These are phyloP conservation scores for Pseudocercospora pini-densiflorae DNA, from an alignment of 2,329 filamentous ascomycete species.

Conservation along the genomic window DNA sequence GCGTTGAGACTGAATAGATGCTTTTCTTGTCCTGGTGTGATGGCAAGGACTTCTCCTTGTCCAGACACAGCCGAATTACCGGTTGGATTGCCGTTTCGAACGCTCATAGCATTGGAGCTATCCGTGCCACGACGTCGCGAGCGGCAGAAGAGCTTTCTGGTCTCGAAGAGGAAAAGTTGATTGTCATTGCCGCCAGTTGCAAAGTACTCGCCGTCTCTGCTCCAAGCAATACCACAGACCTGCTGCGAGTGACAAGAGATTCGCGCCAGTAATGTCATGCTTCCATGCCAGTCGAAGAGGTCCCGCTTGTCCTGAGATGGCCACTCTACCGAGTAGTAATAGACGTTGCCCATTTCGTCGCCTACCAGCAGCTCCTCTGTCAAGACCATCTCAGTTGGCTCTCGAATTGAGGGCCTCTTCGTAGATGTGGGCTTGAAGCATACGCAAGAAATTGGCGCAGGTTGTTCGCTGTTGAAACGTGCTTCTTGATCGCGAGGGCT, in stretches of 20 bases:
- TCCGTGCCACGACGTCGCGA: conserved; percentile 9
- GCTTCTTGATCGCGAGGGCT: conserved; percentile 71
- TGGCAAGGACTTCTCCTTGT: conserved; percentile 37
- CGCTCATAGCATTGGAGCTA: conserved; percentile 20
- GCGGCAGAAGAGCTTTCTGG: conserved; percentile 56
- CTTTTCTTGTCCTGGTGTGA: conserved; percentile 54
- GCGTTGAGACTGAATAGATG: conserved; percentile 80
- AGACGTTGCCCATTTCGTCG: conserved; percentile 80
- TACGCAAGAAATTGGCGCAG: conserved; percentile 75
- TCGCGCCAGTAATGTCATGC: conserved; percentile 75
- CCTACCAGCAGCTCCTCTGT: conserved; percentile 87
- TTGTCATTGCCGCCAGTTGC: conserved; percentile 95
- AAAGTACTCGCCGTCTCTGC: conserved; percentile 73
- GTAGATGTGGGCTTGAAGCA: conserved; percentile 73
- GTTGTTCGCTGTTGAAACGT: conserved; percentile 76
- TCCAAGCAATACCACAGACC: conserved; percentile 93
- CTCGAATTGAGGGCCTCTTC: conserved; percentile 54
- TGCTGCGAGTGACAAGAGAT: conserved; percentile 84
- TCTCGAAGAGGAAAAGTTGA: conserved; percentile 78
- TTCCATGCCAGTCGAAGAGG: conserved; percentile 75
- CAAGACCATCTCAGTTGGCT: conserved; percentile 57
- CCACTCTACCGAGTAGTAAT: conserved; percentile 93
- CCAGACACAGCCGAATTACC: conserved; percentile 17
- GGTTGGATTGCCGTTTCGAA: conserved; percentile 15
- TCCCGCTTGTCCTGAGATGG: conserved; percentile 61